These are phyloP conservation scores for Chaetomium fimeti DNA, from an alignment of 495 filamentous ascomycete genomes.

Conservation along the genomic window DNA sequence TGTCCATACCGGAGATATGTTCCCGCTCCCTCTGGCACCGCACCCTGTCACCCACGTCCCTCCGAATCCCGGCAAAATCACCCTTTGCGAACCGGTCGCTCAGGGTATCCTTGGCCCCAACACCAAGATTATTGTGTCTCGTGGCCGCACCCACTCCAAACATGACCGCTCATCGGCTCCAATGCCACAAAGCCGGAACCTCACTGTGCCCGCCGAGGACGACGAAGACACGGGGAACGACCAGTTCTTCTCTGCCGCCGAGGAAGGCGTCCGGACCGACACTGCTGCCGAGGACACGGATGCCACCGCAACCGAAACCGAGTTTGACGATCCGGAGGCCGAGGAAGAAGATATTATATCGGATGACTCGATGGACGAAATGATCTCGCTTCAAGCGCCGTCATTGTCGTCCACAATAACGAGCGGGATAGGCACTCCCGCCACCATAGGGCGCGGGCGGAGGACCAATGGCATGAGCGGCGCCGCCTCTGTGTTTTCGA, in stretches of 20 bases:
- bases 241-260: conserved; percentile 82
- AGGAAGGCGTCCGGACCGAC: conserved; percentile 59
- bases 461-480: conserved; percentile 67
- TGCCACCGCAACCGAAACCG: conserved; percentile 49
- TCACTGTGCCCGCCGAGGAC: conserved; percentile 62
- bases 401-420: conserved; percentile 64
- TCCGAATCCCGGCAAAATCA: conserved; percentile 76
- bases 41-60: conserved; percentile 86
- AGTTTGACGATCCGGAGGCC: conserved; percentile 56
- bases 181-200: conserved; percentile 40
- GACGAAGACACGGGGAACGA: conserved; percentile 80
- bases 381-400: conserved; percentile 80
- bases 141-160: conserved; percentile 52
- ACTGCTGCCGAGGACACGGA: conserved; percentile 44
- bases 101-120: conserved; percentile 74
- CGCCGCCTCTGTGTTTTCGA: conserved; percentile 81
- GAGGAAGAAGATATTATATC: conserved; percentile 66
- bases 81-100: conserved; percentile 72
- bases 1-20: conserved; percentile 77
- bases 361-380: conserved; percentile 74
- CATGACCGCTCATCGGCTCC: conserved; percentile 38
- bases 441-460: conserved; percentile 57
- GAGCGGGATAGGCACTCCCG: conserved; percentile 72
- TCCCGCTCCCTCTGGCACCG: conserved; percentile 78
- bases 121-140: conserved; percentile 67